Evolutionary conservation across 352 stramenopile genomes (phyloP).

Genomic region (Peronosclerospora sorghi): DNA sequence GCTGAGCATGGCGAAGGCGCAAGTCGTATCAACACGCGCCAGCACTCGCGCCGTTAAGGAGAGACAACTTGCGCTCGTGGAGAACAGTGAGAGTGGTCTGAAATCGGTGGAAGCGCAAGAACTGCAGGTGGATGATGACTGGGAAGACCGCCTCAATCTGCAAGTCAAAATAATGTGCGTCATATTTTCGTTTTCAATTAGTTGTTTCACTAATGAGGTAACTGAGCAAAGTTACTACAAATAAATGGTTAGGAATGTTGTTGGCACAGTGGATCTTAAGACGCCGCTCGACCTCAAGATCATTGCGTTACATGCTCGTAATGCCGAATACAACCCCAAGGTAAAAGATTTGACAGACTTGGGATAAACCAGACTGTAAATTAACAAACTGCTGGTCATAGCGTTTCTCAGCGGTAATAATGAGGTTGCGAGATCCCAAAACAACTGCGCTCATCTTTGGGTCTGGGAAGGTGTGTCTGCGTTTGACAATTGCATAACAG

Average conservation of each 20-base stretch:
- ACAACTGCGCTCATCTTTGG: conserved; percentile 97
- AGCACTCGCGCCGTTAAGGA: conserved; percentile 50
- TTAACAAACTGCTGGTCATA: conserved; percentile 10
- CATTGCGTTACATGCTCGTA: conserved; percentile 94
- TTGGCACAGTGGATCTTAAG: conserved; percentile 93
- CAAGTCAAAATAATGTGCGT: conserved; percentile 76
- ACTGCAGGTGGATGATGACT: conserved; percentile 69
- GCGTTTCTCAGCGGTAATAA: conserved; percentile 95
- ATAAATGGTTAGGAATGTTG: conserved; percentile 78
- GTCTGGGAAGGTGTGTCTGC: conserved; percentile 84
- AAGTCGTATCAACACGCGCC: conserved; percentile 14
- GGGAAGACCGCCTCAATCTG: conserved; percentile 67
- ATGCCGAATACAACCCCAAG: conserved; percentile 99
- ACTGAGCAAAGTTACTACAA: too few relatives aligned
- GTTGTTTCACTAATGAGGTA: too few relatives aligned
- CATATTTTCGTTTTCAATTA: too few relatives aligned
- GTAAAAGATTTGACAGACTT: conserved; percentile 15
- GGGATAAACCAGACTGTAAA: neutral
- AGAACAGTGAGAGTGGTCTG: conserved; percentile 28
- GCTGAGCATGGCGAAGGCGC: conserved; percentile 10
- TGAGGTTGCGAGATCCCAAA: conserved; percentile 92
- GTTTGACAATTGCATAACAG: neutral
- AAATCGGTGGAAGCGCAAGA: conserved; percentile 36
- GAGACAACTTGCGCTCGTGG: conserved; percentile 55
- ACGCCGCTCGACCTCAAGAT: conserved; percentile 93